Evolutionary conservation across 2,329 filamentous ascomycete species (phyloP), one percentile per base, ranked within the genome.

Genomic region (Cladosporium sp.): DNA sequence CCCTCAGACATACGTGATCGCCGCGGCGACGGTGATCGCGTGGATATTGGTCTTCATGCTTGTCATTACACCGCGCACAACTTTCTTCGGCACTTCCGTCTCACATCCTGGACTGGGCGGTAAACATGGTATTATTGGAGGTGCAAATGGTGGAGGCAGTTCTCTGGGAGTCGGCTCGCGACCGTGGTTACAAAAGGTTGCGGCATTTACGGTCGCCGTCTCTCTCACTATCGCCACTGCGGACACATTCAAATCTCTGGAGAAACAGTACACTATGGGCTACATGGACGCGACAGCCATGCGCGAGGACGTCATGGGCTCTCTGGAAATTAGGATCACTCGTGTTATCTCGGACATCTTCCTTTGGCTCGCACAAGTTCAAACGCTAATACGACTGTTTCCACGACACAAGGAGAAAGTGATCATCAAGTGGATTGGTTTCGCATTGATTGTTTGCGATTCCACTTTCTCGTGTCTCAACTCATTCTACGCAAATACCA

Each of bases 391-490:
- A 71, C 90, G 95, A 62, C 84, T 99, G 1, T 99, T 99, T 72
- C 95, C 95, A 8, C 91, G 95, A 36, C 94, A 98, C 75, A 91
- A 96, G 74, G 95, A 99, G 79, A 98, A 98, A 80, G 89, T 98
- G 61, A 91, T 98, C 70, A 99, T 99, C 80, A 98, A 98, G 80
- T 99, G 94, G 94, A 92, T 94, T 18, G 95, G 94, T 1, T 97
- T 98, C 75, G 93, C 91, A 3, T 86, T 99, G 65, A 97, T 99
- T 73, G 87, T 92, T 0, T 85, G 97, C 66, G 94, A 98, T 76
- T 89, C 94, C 51, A 88, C 93, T 13, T 99, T 99, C 77, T 93
- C 91, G 74, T 92, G 91, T 57, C 85, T 98, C 66, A 96, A 97
- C 81, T 95, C 91, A 73, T 98, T 98, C 74, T 77, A 86, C 60